phyloP scores from a whole-genome alignment of 345 rosid genomes.

The Theobroma cacao region DNA sequence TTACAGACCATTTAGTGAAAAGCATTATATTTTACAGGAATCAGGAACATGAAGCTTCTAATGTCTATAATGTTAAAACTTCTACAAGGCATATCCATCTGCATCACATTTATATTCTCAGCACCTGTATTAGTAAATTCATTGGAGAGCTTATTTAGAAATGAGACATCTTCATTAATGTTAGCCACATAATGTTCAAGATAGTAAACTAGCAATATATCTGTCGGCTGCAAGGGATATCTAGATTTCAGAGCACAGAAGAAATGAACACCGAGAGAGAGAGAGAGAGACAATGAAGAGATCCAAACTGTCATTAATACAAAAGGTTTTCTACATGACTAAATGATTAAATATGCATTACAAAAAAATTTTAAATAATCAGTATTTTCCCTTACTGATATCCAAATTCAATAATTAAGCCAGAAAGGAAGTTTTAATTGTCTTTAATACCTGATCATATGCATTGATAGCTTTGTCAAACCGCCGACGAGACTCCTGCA shows the following conservation, averaged over 20 bases:
- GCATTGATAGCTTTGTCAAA: conserved; percentile 54
- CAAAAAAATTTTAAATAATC: not conserved
- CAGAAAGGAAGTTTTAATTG: not conserved
- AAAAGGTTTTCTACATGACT: too few species aligned
- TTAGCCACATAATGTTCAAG: not conserved
- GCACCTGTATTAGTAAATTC: not conserved
- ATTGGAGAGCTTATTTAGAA: not conserved
- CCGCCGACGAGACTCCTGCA: conserved; percentile 74
- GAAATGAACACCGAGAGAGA: not conserved
- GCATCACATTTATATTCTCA: not conserved
- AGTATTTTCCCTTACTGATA: not conserved
- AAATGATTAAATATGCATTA: too few species aligned
- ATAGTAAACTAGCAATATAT: not conserved
- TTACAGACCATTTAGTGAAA: conserved; percentile 7
- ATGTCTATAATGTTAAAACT: conserved; percentile 1
- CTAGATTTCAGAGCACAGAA: not conserved
- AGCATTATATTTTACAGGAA: not conserved
- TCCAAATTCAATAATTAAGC: not conserved
- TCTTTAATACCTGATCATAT: conserved; percentile 71
- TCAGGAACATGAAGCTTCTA: not conserved
- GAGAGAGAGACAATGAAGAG: not conserved
- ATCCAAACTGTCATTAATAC: not conserved
- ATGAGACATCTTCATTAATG: not conserved
- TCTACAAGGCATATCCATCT: not conserved
- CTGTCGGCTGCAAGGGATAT: not conserved